Conservation (phyloP, 345 rosid species). For the Brassica juncea region DNA sequence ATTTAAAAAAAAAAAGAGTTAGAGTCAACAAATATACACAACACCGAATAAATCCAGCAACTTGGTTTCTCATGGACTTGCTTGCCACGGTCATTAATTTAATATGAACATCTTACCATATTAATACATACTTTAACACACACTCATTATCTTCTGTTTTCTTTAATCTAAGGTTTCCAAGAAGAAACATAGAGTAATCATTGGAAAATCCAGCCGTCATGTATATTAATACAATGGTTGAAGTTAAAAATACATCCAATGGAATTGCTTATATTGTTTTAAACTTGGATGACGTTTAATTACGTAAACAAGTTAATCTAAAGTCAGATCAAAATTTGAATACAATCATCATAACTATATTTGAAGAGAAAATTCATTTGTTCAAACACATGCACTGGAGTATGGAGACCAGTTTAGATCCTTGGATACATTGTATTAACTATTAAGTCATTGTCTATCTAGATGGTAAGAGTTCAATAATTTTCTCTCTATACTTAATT, state of each 20-base stretch:
- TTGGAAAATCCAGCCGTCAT: slow-evolving; percentile 17
- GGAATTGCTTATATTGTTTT: background rate
- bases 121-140: background rate
- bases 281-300: background rate
- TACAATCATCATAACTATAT: slow-evolving; percentile 1
- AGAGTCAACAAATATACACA: slow-evolving; percentile 33
- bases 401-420: slow-evolving; percentile 3
- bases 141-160: background rate
- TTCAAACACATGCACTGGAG: slow-evolving; percentile 15
- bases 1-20: background rate
- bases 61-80: slow-evolving; percentile 36
- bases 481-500: background rate
- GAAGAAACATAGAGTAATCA: slow-evolving; percentile 9
- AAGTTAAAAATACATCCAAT: background rate
- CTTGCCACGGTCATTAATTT: slow-evolving; percentile 11
- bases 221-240: background rate
- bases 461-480: background rate
- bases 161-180: slow-evolving; percentile 4
- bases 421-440: background rate
- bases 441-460: background rate
- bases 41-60: slow-evolving; percentile 4
- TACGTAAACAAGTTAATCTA: background rate
- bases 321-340: background rate
- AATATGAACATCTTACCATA: slow-evolving; percentile 18
- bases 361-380: background rate